Percentiles rank a stretch among this genome's conserved stretches.
These are phyloP conservation scores for Sungouiozyma intestinalis DNA, from an alignment of 805 yeast genomes.

Conservation along the genomic window DNA sequence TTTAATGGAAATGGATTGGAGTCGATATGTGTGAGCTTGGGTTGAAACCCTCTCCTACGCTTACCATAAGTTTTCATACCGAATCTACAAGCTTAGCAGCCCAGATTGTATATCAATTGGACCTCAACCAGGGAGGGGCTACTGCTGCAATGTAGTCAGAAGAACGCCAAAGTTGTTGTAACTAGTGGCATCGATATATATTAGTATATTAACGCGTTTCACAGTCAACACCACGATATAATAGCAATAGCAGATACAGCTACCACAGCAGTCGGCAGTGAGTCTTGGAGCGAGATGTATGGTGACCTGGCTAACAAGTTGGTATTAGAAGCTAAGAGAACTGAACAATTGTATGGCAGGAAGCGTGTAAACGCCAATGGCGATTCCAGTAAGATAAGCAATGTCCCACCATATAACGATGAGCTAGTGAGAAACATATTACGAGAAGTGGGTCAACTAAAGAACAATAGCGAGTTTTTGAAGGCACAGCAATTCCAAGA, in stretches of 20 bases:
- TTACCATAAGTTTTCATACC: slow-evolving; percentile 16
- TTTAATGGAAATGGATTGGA: not conserved
- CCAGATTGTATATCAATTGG: too few species aligned
- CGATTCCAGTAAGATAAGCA: slow-evolving; percentile 9
- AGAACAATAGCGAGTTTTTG: slow-evolving; percentile 44
- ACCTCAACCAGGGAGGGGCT: too few species aligned
- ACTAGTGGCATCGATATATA: too few species aligned
- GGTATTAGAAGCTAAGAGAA: slow-evolving; percentile 74
- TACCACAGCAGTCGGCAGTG: not conserved
- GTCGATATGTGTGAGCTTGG: not conserved
- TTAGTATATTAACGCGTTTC: too few species aligned
- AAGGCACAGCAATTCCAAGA: slow-evolving; percentile 21
- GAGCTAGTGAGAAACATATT: slow-evolving; percentile 60
- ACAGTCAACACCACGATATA: too few species aligned
- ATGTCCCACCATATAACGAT: slow-evolving; percentile 54
- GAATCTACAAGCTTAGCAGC: not conserved
- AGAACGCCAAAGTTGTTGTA: too few species aligned
- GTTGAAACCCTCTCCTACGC: slow-evolving; percentile 8
- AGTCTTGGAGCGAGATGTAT: slow-evolving; percentile 43
- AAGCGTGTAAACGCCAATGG: not conserved
- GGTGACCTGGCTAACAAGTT: slow-evolving; percentile 82
- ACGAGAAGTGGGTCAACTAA: slow-evolving; percentile 59
- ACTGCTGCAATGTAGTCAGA: too few species aligned
- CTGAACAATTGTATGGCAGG: slow-evolving; percentile 37
- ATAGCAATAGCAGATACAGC: not conserved